Evolutionary conservation across 2,329 filamentous ascomycete genomes (phyloP).

Genomic region (Penicillium aurantiogriseum): DNA sequence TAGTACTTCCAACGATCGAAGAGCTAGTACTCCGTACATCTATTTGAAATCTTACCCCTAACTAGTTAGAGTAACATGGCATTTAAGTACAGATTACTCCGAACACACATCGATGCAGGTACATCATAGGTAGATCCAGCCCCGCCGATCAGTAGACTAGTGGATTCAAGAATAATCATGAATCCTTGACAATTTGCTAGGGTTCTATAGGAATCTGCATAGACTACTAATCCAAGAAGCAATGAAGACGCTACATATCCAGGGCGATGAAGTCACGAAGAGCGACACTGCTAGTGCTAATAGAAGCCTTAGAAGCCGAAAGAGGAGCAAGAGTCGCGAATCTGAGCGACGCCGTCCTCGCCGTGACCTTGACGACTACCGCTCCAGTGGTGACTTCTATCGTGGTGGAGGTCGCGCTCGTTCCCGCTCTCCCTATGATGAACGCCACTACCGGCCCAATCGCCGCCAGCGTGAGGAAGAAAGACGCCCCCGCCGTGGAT

Average conservation of each 20-base stretch:
- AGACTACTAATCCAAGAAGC: neutral
- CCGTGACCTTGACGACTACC: constrained; percentile 58
- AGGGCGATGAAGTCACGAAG: constrained; percentile 58
- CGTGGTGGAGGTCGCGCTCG: constrained; percentile 63
- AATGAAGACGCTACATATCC: neutral
- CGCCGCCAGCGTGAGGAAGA: constrained; percentile 51
- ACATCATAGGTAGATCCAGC: neutral
- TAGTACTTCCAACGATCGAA: neutral
- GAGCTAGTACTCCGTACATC: no score
- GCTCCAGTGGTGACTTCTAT: constrained; percentile 68
- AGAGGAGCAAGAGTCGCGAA: constrained; percentile 75
- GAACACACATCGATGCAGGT: neutral
- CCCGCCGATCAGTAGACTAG: constrained; percentile 9
- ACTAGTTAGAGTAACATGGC: neutral
- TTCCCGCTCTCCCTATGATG: constrained; percentile 66
- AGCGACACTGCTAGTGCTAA: constrained; percentile 71
- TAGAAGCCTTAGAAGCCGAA: constrained; percentile 73
- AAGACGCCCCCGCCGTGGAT: constrained; percentile 49
- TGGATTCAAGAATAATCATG: neutral
- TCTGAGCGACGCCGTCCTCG: constrained; percentile 71
- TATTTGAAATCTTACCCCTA: neutral
- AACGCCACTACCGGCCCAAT: constrained; percentile 54
- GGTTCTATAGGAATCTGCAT: neutral
- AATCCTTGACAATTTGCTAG: neutral
- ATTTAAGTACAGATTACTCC: neutral